Base-by-base conservation (phyloP, 805 yeast species). In the Starmerella roubikii region DNA sequence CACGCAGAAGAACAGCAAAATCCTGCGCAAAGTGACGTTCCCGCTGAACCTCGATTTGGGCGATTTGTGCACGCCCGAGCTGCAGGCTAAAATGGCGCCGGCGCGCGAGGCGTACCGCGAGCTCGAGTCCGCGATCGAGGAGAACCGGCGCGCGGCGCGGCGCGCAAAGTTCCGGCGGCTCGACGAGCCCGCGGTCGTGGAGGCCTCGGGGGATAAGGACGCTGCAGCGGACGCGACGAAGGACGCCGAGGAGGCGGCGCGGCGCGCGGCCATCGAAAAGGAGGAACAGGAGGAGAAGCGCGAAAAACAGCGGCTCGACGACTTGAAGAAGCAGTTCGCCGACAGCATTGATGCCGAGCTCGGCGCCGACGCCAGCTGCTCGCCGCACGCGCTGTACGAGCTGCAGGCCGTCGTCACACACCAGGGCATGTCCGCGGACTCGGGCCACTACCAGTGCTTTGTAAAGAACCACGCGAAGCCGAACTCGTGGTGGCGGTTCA, bases 371-470 rank as follows among this genome's bases (percentile, higher is more conserved):
- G 42, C 42, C 8, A 82, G 86, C 16, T 84, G 80, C 53, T 85
- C 88, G 54, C 88, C 93, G 5, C 76, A 93, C 0, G 83, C 91
- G 1, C 72, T 91, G 28, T 91, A 91, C 55, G 85, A 84, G 48
- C 70, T 91, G 48, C 64, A 67, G 28, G 84, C 93, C 2, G 72
- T 91, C 19, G 74, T 91, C 43, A 84, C 97, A 1, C 99, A 91
- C 62, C 80, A 78, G 54, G 99, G 99, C 35, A 76, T 94, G 7
- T 76, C 86, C 32, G 95, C 97, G 0, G 97, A 91, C 58, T 79
- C 94, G 22, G 99, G 99, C 15, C 99, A 91, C 61, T 91, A 91
- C 60, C 96, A 86, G 62, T 76, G 88, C 22, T 91, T 82, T 62
- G 77, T 80, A 13, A 76, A 72, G 52, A 91, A 86, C 58, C 72